These are phyloP conservation scores for Leishmania martiniquensis DNA, from an alignment of 208 protist genomes.

Conservation along the genomic window DNA sequence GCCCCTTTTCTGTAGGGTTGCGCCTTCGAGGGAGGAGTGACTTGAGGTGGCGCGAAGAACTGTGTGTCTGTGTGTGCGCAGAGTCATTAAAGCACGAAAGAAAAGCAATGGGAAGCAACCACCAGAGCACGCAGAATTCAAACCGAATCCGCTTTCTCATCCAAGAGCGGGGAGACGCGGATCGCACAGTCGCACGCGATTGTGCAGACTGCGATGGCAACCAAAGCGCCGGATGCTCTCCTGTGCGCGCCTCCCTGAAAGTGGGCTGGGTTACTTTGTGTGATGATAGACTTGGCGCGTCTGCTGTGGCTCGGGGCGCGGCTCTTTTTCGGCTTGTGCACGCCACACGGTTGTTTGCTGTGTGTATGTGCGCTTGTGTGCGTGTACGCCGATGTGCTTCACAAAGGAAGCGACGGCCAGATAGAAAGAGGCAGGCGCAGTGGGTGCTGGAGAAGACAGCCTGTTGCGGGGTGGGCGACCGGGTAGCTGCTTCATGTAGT, in stretches of 20 bases:
- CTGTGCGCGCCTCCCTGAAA: neutral
- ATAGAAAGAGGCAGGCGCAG: neutral
- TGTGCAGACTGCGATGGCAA: neutral
- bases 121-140: neutral
- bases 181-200: neutral
- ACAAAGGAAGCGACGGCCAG: neutral
- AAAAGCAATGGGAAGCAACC: neutral
- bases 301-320: neutral
- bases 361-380: neutral
- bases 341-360: neutral
- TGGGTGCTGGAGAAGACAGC: neutral
- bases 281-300: neutral
- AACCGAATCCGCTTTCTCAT: neutral
- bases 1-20: neutral
- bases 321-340: neutral
- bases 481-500: neutral
- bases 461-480: neutral
- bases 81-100: slow-evolving; percentile 6
- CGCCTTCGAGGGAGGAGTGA: neutral
- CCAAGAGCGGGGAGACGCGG: neutral
- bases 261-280: neutral
- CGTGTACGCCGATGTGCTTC: neutral
- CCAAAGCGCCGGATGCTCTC: neutral
- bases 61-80: neutral
- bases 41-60: slow-evolving; percentile 1